Conservation (phyloP, 805 yeast genomes). For the Ogataea minuta region DNA sequence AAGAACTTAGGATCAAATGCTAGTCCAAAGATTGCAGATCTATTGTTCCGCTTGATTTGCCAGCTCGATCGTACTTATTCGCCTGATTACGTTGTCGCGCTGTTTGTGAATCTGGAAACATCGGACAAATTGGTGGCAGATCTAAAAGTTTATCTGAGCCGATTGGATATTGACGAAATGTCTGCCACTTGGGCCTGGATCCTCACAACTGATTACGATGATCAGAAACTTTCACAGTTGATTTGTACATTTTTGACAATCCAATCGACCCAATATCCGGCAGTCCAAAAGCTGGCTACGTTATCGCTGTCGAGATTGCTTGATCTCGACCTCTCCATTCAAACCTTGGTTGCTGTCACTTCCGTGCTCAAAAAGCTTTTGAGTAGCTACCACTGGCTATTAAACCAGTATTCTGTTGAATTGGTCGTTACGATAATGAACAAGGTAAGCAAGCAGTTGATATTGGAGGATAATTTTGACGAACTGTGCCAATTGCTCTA, state of each 20-base stretch:
- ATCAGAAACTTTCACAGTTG: constrained; percentile 1
- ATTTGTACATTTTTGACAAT: constrained; percentile 8
- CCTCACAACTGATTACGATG: not conserved
- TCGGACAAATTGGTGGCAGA: constrained; percentile 1
- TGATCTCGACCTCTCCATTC: not conserved
- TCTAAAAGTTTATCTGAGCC: constrained; percentile 10
- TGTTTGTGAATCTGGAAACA: constrained; percentile 20
- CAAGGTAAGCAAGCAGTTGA: constrained; percentile 11
- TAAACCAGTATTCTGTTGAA: constrained; percentile 69
- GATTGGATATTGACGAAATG: constrained; percentile 3
- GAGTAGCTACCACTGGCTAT: constrained; percentile 51
- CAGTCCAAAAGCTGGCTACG: constrained; percentile 26
- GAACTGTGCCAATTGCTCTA: constrained; percentile 33
- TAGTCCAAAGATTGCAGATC: not conserved
- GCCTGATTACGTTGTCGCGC: constrained; percentile 22
- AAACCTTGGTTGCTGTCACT: not conserved
- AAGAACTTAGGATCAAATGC: constrained; percentile 11
- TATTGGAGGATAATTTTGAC: constrained; percentile 3
- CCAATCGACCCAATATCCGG: constrained; percentile 1
- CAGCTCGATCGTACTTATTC: constrained; percentile 10
- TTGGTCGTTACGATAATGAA: constrained; percentile 31
- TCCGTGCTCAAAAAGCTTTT: constrained; percentile 41
- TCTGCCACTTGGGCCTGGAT: constrained; percentile 15
- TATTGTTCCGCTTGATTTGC: constrained; percentile 21
- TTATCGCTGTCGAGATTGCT: constrained; percentile 33